These are phyloP conservation scores for Scenedesmus sp. DNA, from an alignment of 163 green algal species.

Conservation along the genomic window DNA sequence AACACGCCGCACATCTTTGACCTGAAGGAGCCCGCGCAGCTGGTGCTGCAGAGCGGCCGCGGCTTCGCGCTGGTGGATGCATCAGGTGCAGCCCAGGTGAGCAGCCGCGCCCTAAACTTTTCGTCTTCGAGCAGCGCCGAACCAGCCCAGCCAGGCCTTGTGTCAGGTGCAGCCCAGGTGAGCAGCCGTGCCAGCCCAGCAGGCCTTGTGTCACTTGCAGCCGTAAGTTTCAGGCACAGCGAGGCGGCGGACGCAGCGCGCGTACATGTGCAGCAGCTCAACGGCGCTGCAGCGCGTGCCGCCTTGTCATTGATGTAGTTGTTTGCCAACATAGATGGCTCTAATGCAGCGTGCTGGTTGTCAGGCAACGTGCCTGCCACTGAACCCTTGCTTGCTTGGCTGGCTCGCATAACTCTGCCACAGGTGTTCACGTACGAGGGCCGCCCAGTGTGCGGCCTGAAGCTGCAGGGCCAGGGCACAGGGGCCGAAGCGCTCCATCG, in stretches of 20 bases:
- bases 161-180: too few relatives aligned
- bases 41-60: slow-evolving; percentile 71
- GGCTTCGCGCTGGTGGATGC: slow-evolving; percentile 37
- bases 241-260: too few relatives aligned
- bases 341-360: background rate
- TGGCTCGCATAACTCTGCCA: background rate
- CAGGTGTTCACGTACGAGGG: slow-evolving; percentile 87
- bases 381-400: too few relatives aligned
- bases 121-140: too few relatives aligned
- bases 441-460: slow-evolving; percentile 77
- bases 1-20: slow-evolving; percentile 85
- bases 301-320: too few relatives aligned
- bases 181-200: too few relatives aligned
- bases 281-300: too few relatives aligned
- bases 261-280: too few relatives aligned
- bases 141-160: too few relatives aligned
- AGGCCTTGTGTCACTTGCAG: too few relatives aligned
- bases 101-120: too few relatives aligned
- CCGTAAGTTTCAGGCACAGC: too few relatives aligned
- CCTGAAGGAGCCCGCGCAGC: slow-evolving; percentile 72
- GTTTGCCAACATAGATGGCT: background rate
- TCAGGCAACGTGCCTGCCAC: background rate
- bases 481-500: slow-evolving; percentile 65
- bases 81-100: slow-evolving; percentile 15
- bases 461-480: slow-evolving; percentile 68